A percentile compares a stretch with the other conserved stretches of the same genome.
These are phyloP conservation scores for Cokeromyces recurvatus DNA, from an alignment of 371 early-diverging fungal genomes.

Conservation along the genomic window DNA sequence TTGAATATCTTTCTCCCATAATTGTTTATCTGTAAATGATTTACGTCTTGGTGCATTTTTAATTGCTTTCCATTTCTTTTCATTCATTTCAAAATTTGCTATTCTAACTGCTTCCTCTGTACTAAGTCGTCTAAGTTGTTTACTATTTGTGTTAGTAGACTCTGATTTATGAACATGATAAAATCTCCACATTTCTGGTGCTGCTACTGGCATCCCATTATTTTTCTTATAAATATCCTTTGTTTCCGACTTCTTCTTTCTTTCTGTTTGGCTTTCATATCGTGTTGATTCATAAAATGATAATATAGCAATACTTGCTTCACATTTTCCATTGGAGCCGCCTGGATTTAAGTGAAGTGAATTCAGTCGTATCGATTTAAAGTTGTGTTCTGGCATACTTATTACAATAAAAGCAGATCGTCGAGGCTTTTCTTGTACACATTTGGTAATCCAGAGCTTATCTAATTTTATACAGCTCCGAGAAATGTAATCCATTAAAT, in stretches of 20 bases:
- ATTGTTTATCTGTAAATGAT: slow-evolving; percentile 5
- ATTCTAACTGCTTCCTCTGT: slow-evolving; percentile 22
- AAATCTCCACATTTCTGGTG: slow-evolving; percentile 23
- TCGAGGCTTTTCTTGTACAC: slow-evolving; percentile 15
- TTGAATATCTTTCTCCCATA: slow-evolving; percentile 24
- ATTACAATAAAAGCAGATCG: slow-evolving; percentile 20
- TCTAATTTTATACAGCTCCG: slow-evolving; percentile 8
- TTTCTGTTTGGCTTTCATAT: slow-evolving; percentile 10
- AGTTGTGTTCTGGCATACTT: slow-evolving; percentile 22
- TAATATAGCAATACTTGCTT: slow-evolving; percentile 7
- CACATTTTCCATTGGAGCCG: slow-evolving; percentile 6
- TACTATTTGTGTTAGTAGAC: neutral
- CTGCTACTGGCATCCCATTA: no score
- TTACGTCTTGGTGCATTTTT: slow-evolving; percentile 10
- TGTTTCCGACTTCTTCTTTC: slow-evolving; percentile 5
- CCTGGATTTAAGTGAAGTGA: slow-evolving; percentile 20
- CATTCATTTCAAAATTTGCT: slow-evolving; percentile 22
- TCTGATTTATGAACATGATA: slow-evolving; percentile 16
- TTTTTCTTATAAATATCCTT: neutral
- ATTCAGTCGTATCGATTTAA: slow-evolving; percentile 11
- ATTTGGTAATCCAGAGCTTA: slow-evolving; percentile 6
- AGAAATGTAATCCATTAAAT: slow-evolving; percentile 21
- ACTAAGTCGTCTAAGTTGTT: slow-evolving; percentile 12
- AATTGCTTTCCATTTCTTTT: slow-evolving; percentile 21
- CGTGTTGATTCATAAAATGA: slow-evolving; percentile 22